Percentiles rank a stretch among this genome's conserved stretches.
Evolutionary conservation across 352 stramenopile species (phyloP).

Genomic region (Aphanomyces invadans): DNA sequence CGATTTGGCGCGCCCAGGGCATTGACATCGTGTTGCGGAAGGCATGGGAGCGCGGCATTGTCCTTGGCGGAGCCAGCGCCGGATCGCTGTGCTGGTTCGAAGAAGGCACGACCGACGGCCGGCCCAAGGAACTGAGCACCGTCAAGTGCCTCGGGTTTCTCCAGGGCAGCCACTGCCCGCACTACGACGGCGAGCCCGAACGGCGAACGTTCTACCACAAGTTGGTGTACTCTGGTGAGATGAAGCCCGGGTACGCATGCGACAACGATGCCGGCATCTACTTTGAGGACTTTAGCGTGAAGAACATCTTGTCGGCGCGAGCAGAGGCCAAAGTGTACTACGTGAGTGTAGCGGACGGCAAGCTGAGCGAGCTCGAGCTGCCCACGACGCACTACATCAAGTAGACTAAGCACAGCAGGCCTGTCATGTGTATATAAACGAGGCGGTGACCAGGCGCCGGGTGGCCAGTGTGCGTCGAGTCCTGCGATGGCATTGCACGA

Average conservation of each 20-base stretch:
- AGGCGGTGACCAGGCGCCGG: no score
- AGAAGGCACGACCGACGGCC: slow-evolving; percentile 18
- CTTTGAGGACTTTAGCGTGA: slow-evolving; percentile 19
- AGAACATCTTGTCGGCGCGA: slow-evolving; percentile 12
- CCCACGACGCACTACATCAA: slow-evolving; percentile 17
- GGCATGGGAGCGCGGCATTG: slow-evolving; percentile 21
- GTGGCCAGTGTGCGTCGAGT: no score
- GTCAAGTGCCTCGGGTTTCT: slow-evolving; percentile 25
- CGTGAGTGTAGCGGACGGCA: slow-evolving; percentile 13
- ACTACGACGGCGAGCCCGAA: slow-evolving; percentile 18
- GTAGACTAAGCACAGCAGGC: background rate
- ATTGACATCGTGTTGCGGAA: slow-evolving; percentile 19
- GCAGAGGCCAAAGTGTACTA: slow-evolving; percentile 24
- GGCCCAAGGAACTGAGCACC: slow-evolving; percentile 11
- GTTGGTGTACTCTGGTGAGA: slow-evolving; percentile 16
- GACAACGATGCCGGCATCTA: slow-evolving; percentile 24
- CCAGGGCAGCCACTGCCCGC: slow-evolving; percentile 21
- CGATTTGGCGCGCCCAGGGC: slow-evolving; percentile 22
- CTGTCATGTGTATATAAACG: background rate
- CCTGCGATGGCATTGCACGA: no score
- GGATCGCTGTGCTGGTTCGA: slow-evolving; percentile 24
- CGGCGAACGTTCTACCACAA: slow-evolving; percentile 23
- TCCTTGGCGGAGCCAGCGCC: slow-evolving; percentile 15
- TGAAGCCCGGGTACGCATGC: slow-evolving; percentile 23
- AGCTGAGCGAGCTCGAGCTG: slow-evolving; percentile 15